phyloP scores from a whole-genome alignment of 129 eudicot genomes.

The Scalesia atractyloides region DNA sequence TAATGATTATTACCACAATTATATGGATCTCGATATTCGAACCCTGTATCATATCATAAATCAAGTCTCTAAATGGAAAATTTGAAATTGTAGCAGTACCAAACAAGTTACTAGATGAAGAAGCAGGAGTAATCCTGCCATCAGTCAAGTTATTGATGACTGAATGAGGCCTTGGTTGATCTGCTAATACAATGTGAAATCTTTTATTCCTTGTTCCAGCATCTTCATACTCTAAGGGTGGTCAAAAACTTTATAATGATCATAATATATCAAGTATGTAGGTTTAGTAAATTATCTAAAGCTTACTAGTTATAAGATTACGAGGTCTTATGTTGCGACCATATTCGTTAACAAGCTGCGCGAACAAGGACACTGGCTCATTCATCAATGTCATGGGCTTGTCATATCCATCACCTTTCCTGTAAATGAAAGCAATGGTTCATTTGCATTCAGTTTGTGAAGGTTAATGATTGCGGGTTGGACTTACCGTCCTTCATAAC shows the following conservation, averaged over 20 bases:
- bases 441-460: not conserved
- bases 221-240: not conserved
- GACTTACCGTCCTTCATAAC: slow-evolving; percentile 61
- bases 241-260: not conserved
- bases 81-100: too few relatives aligned
- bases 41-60: too few relatives aligned
- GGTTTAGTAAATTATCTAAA: not conserved
- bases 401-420: slow-evolving; percentile 67
- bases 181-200: slow-evolving; percentile 3
- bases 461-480: not conserved
- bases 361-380: slow-evolving; percentile 46
- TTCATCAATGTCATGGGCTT: slow-evolving; percentile 51
- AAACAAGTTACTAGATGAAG: not conserved
- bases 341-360: slow-evolving; percentile 66
- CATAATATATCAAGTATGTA: not conserved
- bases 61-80: too few relatives aligned
- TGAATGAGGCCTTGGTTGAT: slow-evolving; percentile 5
- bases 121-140: not conserved
- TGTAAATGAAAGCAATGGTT: slow-evolving; percentile 9
- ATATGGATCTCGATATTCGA: too few relatives aligned
- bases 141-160: too few relatives aligned
- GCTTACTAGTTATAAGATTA: slow-evolving; percentile 14
- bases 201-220: slow-evolving; percentile 14
- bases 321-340: slow-evolving; percentile 40
- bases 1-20: too few relatives aligned